A percentile compares a stretch with the other conserved stretches of the same genome.
These are phyloP conservation scores for Polytrichum commune DNA, from an alignment of 225 moss, liverwort and hornwort genomes.

Conservation along the genomic window DNA sequence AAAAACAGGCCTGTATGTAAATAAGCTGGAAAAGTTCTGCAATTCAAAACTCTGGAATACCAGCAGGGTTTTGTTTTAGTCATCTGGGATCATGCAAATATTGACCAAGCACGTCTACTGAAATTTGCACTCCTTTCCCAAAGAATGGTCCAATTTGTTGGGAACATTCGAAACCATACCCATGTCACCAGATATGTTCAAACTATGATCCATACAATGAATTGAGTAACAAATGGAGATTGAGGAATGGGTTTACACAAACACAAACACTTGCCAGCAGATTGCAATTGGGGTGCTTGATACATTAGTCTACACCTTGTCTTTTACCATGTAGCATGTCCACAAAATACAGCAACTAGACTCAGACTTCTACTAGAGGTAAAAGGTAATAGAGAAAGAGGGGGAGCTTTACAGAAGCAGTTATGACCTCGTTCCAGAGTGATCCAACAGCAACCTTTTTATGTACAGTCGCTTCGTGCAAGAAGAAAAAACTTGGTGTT, in stretches of 20 bases:
- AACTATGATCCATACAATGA: not conserved
- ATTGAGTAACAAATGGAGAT: not conserved
- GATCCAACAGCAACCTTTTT: conserved; percentile 55
- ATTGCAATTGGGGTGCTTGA: not conserved
- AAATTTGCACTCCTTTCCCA: too few relatives aligned
- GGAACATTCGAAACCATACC: too few relatives aligned
- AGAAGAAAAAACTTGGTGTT: conserved; percentile 24
- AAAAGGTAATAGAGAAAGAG: conserved; percentile 42
- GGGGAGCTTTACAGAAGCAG: conserved; percentile 51
- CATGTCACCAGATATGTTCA: too few relatives aligned
- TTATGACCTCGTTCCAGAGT: conserved; percentile 46
- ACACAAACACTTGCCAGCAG: not conserved
- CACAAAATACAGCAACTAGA: conserved; percentile 41
- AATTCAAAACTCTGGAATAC: too few relatives aligned
- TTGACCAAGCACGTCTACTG: too few relatives aligned
- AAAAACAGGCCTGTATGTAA: too few relatives aligned
- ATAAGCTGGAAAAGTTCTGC: too few relatives aligned
- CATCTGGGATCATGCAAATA: too few relatives aligned
- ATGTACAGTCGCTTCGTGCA: conserved; percentile 50
- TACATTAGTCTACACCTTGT: conserved; percentile 33
- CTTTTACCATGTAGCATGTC: conserved; percentile 43
- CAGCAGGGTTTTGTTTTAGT: too few relatives aligned
- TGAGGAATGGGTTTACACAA: not conserved
- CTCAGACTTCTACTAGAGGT: conserved; percentile 42
- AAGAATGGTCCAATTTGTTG: too few relatives aligned